Evolutionary conservation across 2,329 filamentous ascomycete species (phyloP).

Genomic region (Xylaria sp.): DNA sequence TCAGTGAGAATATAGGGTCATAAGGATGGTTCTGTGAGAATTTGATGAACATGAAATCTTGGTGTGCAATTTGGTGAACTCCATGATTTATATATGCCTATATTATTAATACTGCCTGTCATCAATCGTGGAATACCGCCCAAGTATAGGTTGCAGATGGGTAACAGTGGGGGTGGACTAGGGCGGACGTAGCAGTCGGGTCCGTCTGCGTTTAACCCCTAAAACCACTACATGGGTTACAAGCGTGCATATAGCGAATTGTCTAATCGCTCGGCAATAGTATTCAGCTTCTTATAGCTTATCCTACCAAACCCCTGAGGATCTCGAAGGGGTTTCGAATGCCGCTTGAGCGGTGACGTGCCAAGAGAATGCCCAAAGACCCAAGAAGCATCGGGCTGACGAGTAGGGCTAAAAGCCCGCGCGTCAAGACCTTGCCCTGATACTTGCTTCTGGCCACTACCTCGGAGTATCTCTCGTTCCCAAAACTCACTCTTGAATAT

Average conservation of each 20-base stretch:
- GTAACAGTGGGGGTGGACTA: background rate
- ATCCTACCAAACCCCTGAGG: constrained; percentile 17
- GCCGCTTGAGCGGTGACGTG: constrained; percentile 24
- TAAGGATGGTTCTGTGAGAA: background rate
- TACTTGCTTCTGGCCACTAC: constrained; percentile 76
- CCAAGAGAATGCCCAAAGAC: constrained; percentile 39
- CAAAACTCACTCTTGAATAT: constrained; percentile 92
- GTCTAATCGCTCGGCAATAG: background rate
- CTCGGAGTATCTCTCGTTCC: constrained; percentile 89
- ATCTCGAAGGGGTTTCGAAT: constrained; percentile 34
- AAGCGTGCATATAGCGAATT: constrained; percentile 20
- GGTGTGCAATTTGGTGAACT: background rate
- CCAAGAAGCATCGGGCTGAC: constrained; percentile 43
- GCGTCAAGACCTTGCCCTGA: constrained; percentile 72
- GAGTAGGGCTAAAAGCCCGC: constrained; percentile 54
- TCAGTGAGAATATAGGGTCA: background rate
- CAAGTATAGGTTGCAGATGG: background rate
- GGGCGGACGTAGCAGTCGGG: constrained; percentile 12
- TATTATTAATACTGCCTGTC: background rate
- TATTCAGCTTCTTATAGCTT: constrained; percentile 7
- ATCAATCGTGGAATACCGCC: background rate
- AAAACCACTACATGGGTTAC: constrained; percentile 23
- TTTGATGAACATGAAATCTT: background rate
- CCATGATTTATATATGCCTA: constrained; percentile 6
- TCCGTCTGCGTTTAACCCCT: constrained; percentile 23